phyloP scores from a whole-genome alignment of 1,139 yeast species.

The Suhomyces anneliseae region DNA sequence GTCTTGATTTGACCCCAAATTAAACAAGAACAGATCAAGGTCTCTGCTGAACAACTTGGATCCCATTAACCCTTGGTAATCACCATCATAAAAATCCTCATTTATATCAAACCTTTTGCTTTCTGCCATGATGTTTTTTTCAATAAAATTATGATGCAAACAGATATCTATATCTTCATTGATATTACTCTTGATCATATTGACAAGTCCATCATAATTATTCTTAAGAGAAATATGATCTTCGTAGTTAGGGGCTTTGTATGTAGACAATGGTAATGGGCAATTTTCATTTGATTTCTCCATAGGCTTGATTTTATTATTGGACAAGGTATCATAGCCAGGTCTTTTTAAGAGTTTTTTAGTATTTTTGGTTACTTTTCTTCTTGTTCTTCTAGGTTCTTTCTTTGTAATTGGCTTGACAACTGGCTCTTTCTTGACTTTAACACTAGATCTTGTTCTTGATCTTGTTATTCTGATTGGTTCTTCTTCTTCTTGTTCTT shows the following conservation, averaged over 20 bases:
- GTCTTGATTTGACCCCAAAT: conserved; percentile 2
- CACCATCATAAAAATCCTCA: conserved; percentile 11
- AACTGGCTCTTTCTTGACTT: neutral
- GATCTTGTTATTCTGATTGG: neutral
- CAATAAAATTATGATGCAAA: conserved; percentile 22
- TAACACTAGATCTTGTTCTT: neutral
- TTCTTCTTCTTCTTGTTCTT: conserved; percentile 1
- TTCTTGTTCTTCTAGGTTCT: neutral
- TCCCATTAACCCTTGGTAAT: conserved; percentile 5
- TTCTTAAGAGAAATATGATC: conserved; percentile 16
- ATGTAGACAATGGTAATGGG: neutral
- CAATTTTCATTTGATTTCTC: neutral
- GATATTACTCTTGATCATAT: conserved; percentile 16
- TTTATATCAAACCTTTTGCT: conserved; percentile 19
- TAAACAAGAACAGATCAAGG: conserved; percentile 25
- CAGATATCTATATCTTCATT: conserved; percentile 23
- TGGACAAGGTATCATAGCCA: neutral
- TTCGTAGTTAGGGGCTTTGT: conserved; percentile 15
- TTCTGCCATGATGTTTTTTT: conserved; percentile 27
- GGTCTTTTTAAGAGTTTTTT: conserved; percentile 1
- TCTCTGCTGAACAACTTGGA: conserved; percentile 20
- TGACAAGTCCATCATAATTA: conserved; percentile 22
- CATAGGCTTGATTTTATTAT: neutral
- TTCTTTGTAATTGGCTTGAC: neutral
- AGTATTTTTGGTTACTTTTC: neutral